A percentile compares a stretch with the other conserved stretches of the same genome.
Conservation (phyloP, 2,329 filamentous ascomycete species). For the Botrytis pseudocinerea region DNA sequence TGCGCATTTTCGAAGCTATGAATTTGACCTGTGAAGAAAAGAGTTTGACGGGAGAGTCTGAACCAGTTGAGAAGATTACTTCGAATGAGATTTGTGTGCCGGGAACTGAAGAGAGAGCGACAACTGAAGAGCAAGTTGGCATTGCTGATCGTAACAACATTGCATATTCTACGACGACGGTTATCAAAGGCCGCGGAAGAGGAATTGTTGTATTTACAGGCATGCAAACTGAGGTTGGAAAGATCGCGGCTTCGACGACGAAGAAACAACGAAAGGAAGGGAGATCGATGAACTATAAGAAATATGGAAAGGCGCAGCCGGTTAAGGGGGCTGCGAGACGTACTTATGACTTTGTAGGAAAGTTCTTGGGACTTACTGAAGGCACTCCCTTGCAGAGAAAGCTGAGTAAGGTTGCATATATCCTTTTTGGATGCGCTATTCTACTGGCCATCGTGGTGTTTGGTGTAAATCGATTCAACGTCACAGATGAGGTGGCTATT, state of each 20-base stretch:
- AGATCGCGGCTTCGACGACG: constrained; percentile 52
- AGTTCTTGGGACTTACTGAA: constrained; percentile 59
- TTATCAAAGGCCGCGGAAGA: constrained; percentile 55
- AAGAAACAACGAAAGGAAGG: constrained; percentile 55
- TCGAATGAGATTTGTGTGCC: constrained; percentile 45
- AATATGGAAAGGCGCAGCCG: constrained; percentile 47
- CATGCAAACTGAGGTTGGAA: constrained; percentile 59
- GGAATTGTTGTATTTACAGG: constrained; percentile 56
- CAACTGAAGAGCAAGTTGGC: constrained; percentile 48
- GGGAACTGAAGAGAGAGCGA: constrained; percentile 32
- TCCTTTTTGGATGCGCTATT: constrained; percentile 59
- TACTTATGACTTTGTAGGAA: constrained; percentile 50
- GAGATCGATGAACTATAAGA: constrained; percentile 47
- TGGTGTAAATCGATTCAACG: constrained; percentile 45
- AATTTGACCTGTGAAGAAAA: constrained; percentile 78
- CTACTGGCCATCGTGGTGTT: constrained; percentile 45
- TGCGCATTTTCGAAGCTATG: constrained; percentile 57
- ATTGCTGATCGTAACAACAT: constrained; percentile 57
- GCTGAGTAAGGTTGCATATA: constrained; percentile 63
- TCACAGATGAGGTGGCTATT: constrained; percentile 37
- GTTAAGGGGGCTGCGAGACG: constrained; percentile 52
- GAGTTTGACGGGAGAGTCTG: constrained; percentile 96
- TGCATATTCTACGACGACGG: constrained; percentile 55
- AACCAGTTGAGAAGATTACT: constrained; percentile 75
- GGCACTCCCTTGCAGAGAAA: constrained; percentile 67